Evolutionary conservation across 2,329 filamentous ascomycete species (phyloP), one percentile per base, ranked within the genome.

Genomic region (Stachybotrys chartarum): DNA sequence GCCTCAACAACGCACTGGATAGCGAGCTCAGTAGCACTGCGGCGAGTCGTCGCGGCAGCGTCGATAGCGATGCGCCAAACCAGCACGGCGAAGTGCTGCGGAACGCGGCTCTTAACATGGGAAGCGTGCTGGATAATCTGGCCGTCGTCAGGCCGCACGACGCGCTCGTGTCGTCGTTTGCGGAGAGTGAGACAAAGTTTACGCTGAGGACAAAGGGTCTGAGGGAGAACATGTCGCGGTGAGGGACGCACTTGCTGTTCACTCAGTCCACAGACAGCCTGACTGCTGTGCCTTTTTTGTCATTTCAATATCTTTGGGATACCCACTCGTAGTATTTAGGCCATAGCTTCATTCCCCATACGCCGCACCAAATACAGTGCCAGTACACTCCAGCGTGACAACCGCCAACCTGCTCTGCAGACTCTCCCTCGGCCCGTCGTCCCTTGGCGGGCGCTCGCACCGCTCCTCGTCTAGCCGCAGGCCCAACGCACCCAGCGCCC

Each of bases 191-290:
- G 50, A 66, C 70, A 3, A 80, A 75, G 61, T 70, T 83, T 53
- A 80, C 78, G 6, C 60, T 84, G 39, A 67, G 81, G 55, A 84
- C 81, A 0, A 83, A 82, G 64, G 81, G 81, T 0, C 56, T 84
- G 62, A 72, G 80, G 46, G 81, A 83, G 67, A 75, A 78, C 57
- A 67, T 75, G 14, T 68, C 62, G 0, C 59, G 60, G 45, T 64
- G 52, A 61, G 7, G 45, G 39, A 18, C 7, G 35, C 35, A 7
- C 12, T 7, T 12, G 35, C 35, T 39, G 35, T n/a, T n/a, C n/a
- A n/a, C n/a, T n/a, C n/a, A n/a, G n/a, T n/a, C n/a, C n/a, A n/a
- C n/a, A n/a, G n/a, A 12, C 12, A 39, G 35, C 35, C 12, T 39
- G 35, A 7, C 12, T 39, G 35, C 35, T 12, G 7, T 39, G 7